These are phyloP conservation scores for Peltaster fructicola DNA, from an alignment of 2,329 filamentous ascomycete genomes.

Conservation along the genomic window DNA sequence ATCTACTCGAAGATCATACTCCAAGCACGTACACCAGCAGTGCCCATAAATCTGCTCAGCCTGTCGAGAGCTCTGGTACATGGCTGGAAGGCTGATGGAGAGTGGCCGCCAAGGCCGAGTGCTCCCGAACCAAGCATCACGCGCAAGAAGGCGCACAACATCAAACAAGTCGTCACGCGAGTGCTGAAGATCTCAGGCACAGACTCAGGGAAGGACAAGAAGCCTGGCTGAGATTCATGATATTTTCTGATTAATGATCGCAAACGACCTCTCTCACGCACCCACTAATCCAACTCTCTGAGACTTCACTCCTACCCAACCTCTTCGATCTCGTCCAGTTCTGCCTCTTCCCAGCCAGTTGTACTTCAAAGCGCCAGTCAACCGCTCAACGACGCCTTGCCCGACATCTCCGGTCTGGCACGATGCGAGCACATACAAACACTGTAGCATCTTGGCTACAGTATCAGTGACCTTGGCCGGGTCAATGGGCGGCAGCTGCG, in stretches of 20 bases:
- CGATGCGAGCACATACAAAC: conserved; percentile 73
- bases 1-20: conserved; percentile 83
- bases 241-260: too few species aligned
- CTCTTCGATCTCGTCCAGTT: conserved; percentile 74
- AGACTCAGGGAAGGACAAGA: conserved; percentile 5
- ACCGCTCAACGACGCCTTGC: conserved; percentile 62
- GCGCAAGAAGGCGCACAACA: conserved; percentile 20
- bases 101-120: conserved; percentile 62
- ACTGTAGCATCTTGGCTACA: conserved; percentile 89
- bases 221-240: conserved; percentile 7
- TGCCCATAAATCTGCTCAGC: conserved; percentile 73
- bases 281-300: conserved; percentile 14
- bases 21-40: conserved; percentile 61
- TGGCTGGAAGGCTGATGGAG: conserved; percentile 83
- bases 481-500: conserved; percentile 7
- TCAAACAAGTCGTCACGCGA: too few species aligned
- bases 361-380: conserved; percentile 77
- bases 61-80: conserved; percentile 66
- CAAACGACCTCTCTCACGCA: too few species aligned
- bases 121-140: conserved; percentile 28
- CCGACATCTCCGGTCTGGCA: conserved; percentile 55
- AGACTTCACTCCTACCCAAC: conserved; percentile 59
- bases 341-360: conserved; percentile 89
- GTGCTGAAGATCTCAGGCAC: conserved; percentile 5
- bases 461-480: conserved; percentile 74